Evolutionary conservation across 352 stramenopile species (phyloP).

Genomic region (Phytophthora meadii): DNA sequence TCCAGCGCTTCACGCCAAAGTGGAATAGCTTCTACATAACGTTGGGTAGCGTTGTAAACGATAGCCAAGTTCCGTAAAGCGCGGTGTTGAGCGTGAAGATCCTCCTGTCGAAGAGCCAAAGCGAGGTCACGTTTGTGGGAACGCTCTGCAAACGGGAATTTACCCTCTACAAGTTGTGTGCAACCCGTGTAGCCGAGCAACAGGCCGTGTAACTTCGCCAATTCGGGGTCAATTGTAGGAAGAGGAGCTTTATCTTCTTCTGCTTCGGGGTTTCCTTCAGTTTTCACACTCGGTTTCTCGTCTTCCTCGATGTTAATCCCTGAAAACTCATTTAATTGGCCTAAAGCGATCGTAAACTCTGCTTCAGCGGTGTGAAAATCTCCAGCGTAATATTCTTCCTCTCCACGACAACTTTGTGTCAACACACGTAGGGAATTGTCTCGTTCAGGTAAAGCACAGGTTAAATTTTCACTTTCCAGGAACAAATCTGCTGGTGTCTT

Average conservation of each 20-base stretch:
- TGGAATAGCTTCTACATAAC: constrained; percentile 53
- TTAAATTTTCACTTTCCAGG: constrained; percentile 35
- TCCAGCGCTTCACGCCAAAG: constrained; percentile 65
- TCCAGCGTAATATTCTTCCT: constrained; percentile 48
- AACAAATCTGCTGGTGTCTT: constrained; percentile 46
- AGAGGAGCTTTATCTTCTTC: constrained; percentile 1
- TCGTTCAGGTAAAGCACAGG: constrained; percentile 14
- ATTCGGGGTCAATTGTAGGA: constrained; percentile 28
- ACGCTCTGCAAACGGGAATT: constrained; percentile 42
- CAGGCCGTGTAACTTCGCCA: constrained; percentile 53
- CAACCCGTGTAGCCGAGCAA: constrained; percentile 56
- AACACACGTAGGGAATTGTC: constrained; percentile 36
- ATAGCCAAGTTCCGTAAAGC: constrained; percentile 62
- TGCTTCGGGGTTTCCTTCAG: background rate
- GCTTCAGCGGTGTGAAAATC: constrained; percentile 52
- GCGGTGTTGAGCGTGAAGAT: constrained; percentile 60
- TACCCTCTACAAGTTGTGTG: constrained; percentile 55
- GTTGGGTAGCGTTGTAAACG: constrained; percentile 49
- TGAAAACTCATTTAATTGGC: constrained; percentile 34
- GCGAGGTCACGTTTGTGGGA: constrained; percentile 62
- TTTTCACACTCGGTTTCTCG: constrained; percentile 3
- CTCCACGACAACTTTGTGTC: constrained; percentile 39
- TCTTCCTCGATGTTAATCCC: constrained; percentile 18
- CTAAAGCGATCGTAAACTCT: constrained; percentile 48
- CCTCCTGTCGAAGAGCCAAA: constrained; percentile 54